Percentiles rank a stretch among this genome's conserved stretches.
Evolutionary conservation across 106 monocot genomes (phyloP).

Genomic region (Phalaenopsis equestris): DNA sequence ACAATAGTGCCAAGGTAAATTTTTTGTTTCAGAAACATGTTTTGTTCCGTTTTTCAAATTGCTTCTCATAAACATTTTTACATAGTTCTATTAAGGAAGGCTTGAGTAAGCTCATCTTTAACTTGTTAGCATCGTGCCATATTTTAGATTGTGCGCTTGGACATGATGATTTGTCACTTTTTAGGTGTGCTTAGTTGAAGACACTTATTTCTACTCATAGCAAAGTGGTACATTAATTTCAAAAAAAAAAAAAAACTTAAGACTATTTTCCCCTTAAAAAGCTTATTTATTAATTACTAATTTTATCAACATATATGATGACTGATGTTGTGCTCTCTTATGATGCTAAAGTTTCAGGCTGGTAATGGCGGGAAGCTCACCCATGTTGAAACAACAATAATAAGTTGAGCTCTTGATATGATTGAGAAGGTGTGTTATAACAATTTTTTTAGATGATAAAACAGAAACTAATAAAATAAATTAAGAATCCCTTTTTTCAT

Average conservation of each 20-base stretch:
- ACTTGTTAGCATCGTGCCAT: slow-evolving; percentile 25
- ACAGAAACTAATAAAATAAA: not conserved
- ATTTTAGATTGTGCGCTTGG: slow-evolving; percentile 87
- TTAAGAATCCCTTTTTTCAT: not conserved
- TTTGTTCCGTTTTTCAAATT: not conserved
- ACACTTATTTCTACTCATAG: slow-evolving; percentile 84
- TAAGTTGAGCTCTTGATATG: slow-evolving; percentile 93
- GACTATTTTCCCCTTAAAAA: not conserved
- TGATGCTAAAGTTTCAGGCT: slow-evolving; percentile 40
- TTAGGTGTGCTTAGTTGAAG: slow-evolving; percentile 96
- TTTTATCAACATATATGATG: not conserved
- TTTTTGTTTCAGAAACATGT: not conserved
- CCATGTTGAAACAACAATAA: slow-evolving; percentile 91
- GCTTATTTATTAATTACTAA: not conserved
- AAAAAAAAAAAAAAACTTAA: not conserved
- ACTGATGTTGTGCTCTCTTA: not conserved
- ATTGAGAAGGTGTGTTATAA: slow-evolving; percentile 70
- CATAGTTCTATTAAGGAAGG: not conserved
- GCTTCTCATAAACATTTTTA: not conserved
- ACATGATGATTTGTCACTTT: slow-evolving; percentile 90
- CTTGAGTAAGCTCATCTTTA: not conserved
- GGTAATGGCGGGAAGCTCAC: slow-evolving; percentile 93
- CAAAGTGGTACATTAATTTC: slow-evolving; percentile 60
- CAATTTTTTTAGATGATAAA: not conserved
- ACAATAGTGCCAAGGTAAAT: not conserved